A percentile compares a stretch with the other conserved stretches of the same genome.
These are phyloP conservation scores for Hypoxylon subgilvum DNA, from an alignment of 495 filamentous ascomycete genomes.

Conservation along the genomic window DNA sequence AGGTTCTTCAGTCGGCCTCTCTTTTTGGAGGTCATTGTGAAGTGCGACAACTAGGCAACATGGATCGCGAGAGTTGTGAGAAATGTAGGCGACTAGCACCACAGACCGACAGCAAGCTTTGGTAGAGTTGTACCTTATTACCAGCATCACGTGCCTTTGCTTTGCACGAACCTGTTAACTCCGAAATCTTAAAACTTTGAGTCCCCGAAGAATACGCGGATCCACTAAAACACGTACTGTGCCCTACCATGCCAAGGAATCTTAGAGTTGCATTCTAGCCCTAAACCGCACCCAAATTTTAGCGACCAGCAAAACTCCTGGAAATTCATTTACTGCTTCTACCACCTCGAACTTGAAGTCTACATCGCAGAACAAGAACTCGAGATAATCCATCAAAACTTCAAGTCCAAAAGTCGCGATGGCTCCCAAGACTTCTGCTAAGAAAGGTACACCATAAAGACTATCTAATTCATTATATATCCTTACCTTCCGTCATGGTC, in stretches of 20 bases:
- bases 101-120: no score
- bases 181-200: no score
- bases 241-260: no score
- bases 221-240: no score
- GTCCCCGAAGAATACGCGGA: no score
- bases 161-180: no score
- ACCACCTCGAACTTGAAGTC: background rate
- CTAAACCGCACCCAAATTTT: no score
- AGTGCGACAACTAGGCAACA: conserved; percentile 20
- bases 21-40: conserved; percentile 41
- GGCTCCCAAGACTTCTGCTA: conserved; percentile 70
- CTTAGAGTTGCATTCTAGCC: no score
- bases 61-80: background rate
- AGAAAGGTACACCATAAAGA: conserved; percentile 67
- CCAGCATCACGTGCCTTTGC: no score
- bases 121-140: no score
- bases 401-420: conserved; percentile 57
- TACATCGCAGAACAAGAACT: conserved; percentile 11
- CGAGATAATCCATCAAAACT: conserved; percentile 25
- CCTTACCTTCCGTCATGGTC: conserved; percentile 29
- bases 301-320: no score
- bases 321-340: background rate
- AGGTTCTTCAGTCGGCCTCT: conserved; percentile 56
- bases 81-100: no score
- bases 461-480: conserved; percentile 24